These are phyloP conservation scores for Ambrosiella cleistominuta DNA, from an alignment of 2,329 filamentous ascomycete species.

Conservation along the genomic window DNA sequence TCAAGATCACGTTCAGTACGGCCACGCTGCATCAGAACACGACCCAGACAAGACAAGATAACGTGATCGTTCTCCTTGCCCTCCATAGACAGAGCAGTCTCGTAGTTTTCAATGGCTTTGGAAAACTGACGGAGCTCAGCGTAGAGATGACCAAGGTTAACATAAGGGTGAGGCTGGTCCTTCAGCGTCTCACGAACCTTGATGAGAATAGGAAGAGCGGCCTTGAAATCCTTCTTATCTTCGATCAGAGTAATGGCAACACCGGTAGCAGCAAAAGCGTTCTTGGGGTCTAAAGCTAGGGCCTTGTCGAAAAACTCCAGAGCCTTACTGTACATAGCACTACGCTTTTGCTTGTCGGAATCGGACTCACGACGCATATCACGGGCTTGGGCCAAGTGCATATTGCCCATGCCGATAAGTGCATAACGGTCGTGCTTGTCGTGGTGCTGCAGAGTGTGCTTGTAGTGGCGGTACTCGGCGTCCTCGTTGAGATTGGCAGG, in stretches of 20 bases:
- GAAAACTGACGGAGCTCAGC: conserved; percentile 78
- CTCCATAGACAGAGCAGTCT: conserved; percentile 64
- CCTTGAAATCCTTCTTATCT: conserved; percentile 76
- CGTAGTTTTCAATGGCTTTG: conserved; percentile 89
- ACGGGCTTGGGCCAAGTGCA: conserved; percentile 69
- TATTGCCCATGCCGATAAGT: conserved; percentile 88
- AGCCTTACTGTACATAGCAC: conserved; percentile 71
- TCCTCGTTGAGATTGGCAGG: conserved; percentile 71
- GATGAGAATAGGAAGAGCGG: conserved; percentile 71
- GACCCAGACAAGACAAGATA: conserved; percentile 70
- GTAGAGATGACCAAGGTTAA: conserved; percentile 89
- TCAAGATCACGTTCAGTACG: conserved; percentile 43
- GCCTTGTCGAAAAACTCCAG: conserved; percentile 99
- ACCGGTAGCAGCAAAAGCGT: conserved; percentile 90
- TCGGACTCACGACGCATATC: conserved; percentile 91
- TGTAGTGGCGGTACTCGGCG: conserved; percentile 82
- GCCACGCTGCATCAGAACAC: conserved; percentile 71
- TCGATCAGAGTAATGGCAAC: conserved; percentile 88
- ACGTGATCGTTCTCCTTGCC: conserved; percentile 54
- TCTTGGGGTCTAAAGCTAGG: conserved; percentile 80
- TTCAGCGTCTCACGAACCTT: conserved; percentile 81
- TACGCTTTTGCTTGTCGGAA: conserved; percentile 76
- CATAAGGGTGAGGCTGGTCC: conserved; percentile 61
- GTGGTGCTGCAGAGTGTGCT: conserved; percentile 81
- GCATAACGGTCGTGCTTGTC: conserved; percentile 99